These are phyloP conservation scores for Gentiana straminea DNA, from an alignment of 257 asterid genomes.

Conservation along the genomic window DNA sequence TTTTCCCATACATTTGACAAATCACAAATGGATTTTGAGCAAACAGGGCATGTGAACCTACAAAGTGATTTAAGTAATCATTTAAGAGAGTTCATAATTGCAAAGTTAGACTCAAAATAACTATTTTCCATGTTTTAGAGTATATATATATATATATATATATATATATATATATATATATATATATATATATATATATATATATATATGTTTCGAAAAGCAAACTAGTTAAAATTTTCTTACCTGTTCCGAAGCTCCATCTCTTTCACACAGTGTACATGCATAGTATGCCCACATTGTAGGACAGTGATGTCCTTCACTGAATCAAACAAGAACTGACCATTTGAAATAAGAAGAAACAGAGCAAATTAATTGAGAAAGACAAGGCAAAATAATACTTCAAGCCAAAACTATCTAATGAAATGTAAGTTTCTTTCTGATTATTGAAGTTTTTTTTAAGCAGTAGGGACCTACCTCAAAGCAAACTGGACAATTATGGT, in stretches of 20 bases:
- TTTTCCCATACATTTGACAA: constrained; percentile 43
- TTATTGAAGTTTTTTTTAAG: too few species aligned
- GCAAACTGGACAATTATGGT: constrained; percentile 62
- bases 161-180: neutral
- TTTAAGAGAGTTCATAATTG: neutral
- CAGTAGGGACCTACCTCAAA: constrained; percentile 35
- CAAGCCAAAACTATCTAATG: too few species aligned
- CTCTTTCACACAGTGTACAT: constrained; percentile 42
- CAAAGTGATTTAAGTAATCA: neutral
- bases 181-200: too few species aligned
- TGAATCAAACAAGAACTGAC: constrained; percentile 49
- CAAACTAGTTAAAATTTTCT: neutral
- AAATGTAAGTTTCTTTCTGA: neutral
- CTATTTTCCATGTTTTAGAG: too few species aligned
- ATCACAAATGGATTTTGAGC: constrained; percentile 49
- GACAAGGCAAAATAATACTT: neutral
- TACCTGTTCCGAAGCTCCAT: constrained; percentile 51
- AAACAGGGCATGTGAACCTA: constrained; percentile 56
- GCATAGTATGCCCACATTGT: constrained; percentile 51
- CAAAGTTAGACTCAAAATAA: neutral
- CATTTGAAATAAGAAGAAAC: neutral
- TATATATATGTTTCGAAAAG: neutral
- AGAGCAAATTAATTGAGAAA: neutral
- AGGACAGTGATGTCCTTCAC: constrained; percentile 37
- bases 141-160: neutral